These are phyloP conservation scores for Camellia lanceoleosa DNA, from an alignment of 148 eudicot species.

Conservation along the genomic window DNA sequence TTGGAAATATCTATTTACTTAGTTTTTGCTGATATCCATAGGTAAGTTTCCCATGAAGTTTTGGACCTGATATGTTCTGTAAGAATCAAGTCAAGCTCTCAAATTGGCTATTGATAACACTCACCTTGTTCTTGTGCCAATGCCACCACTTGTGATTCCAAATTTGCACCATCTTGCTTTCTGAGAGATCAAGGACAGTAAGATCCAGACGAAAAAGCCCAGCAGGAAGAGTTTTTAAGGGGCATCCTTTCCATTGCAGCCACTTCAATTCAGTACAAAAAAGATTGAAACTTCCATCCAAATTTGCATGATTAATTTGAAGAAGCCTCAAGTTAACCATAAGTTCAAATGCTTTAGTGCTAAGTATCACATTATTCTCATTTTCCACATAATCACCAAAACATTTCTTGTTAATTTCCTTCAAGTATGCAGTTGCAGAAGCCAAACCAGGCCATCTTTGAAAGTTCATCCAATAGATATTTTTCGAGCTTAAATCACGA, in stretches of 20 bases:
- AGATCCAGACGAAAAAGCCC: conserved; percentile 31
- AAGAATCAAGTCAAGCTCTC: background rate
- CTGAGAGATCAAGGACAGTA: conserved; percentile 58
- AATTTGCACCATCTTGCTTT: conserved; percentile 41
- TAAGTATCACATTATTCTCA: conserved; percentile 18
- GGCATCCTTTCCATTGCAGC: conserved; percentile 62
- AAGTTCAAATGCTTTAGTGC: conserved; percentile 29
- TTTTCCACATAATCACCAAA: conserved; percentile 1
- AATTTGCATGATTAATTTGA: conserved; percentile 37
- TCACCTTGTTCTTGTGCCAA: conserved; percentile 31
- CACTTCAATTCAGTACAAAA: conserved; percentile 51
- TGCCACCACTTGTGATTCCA: conserved; percentile 29
- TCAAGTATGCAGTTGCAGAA: conserved; percentile 18
- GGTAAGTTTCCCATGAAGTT: too few relatives aligned
- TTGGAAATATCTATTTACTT: too few relatives aligned
- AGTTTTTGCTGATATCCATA: too few relatives aligned
- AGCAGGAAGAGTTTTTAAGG: conserved; percentile 30
- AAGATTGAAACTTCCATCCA: conserved; percentile 39
- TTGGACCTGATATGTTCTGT: too few relatives aligned
- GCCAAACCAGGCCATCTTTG: background rate
- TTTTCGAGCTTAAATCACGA: conserved; percentile 1
- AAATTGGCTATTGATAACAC: background rate
- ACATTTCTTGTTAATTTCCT: conserved; percentile 1
- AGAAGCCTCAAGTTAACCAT: conserved; percentile 46
- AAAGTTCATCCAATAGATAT: conserved; percentile 10